A percentile compares a stretch with the other conserved stretches of the same genome.
phyloP scores from a whole-genome alignment of 139 green algal genomes.

The Micractinium conductrix region DNA sequence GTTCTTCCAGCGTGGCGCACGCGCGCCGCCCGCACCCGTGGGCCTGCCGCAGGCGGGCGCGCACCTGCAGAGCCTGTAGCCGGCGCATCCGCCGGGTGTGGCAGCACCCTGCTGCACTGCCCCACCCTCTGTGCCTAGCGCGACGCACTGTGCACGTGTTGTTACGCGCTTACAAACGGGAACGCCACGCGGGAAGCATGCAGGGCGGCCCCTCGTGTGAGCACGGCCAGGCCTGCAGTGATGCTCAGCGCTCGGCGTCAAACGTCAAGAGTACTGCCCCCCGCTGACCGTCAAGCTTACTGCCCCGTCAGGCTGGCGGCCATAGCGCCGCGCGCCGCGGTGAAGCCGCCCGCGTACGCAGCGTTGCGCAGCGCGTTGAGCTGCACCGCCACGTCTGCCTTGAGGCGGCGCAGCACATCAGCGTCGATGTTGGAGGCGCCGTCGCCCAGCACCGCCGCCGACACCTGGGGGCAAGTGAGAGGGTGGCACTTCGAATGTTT shows the following conservation, averaged over 20 bases:
- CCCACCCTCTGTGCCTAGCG: too few species aligned
- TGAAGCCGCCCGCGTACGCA: constrained; percentile 68
- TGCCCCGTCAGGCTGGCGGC: constrained; percentile 37
- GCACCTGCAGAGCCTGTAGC: constrained; percentile 26
- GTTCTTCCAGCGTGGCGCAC: constrained; percentile 7
- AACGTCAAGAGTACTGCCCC: too few species aligned
- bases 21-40: neutral
- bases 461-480: constrained; percentile 36
- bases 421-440: constrained; percentile 24
- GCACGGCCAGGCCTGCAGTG: too few species aligned
- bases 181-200: too few species aligned
- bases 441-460: constrained; percentile 37
- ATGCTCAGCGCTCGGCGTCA: too few species aligned
- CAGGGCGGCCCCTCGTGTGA: too few species aligned
- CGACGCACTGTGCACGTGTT: too few species aligned
- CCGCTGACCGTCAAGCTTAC: neutral
- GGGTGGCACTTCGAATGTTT: too few species aligned
- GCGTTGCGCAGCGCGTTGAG: constrained; percentile 73
- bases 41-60: neutral
- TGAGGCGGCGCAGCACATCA: constrained; percentile 54
- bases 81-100: too few species aligned
- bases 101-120: too few species aligned
- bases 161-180: too few species aligned
- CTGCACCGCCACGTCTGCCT: constrained; percentile 67
- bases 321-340: constrained; percentile 64